Evolutionary conservation across 495 filamentous ascomycete genomes (phyloP).

Genomic region (Astrocystis sublimbata): DNA sequence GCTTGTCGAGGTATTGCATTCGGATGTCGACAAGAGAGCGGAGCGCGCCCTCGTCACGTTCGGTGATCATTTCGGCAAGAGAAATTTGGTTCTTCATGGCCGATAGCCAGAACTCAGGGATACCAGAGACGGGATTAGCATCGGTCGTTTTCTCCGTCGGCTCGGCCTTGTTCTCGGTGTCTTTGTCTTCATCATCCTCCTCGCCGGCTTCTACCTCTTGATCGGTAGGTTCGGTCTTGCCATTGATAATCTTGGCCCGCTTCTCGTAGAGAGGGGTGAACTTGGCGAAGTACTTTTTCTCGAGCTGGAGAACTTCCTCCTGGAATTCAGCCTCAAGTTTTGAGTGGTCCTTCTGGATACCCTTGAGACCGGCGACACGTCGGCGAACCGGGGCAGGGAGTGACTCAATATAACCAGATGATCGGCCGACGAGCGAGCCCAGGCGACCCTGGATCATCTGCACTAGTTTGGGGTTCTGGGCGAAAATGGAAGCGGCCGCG

Average conservation of each 20-base stretch:
- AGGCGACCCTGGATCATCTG: slow-evolving; percentile 98
- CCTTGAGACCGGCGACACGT: slow-evolving; percentile 92
- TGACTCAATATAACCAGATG: slow-evolving; percentile 97
- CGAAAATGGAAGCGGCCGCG: slow-evolving; percentile 85
- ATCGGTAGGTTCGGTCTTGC: slow-evolving; percentile 79
- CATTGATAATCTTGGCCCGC: slow-evolving; percentile 92
- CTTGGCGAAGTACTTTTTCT: slow-evolving; percentile 99
- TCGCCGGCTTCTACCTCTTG: slow-evolving; percentile 84
- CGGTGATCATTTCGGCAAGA: slow-evolving; percentile 96
- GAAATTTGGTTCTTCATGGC: slow-evolving; percentile 99
- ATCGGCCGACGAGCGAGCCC: slow-evolving; percentile 86
- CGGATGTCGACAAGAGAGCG: slow-evolving; percentile 91
- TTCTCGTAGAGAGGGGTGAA: slow-evolving; percentile 97
- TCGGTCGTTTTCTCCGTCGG: slow-evolving; percentile 51
- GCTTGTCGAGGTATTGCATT: slow-evolving; percentile 98
- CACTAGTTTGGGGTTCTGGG: slow-evolving; percentile 87
- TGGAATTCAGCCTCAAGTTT: slow-evolving; percentile 98
- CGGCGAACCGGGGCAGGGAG: slow-evolving; percentile 85
- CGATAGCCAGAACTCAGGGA: slow-evolving; percentile 99
- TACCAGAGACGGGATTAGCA: slow-evolving; percentile 59
- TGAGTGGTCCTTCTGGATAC: slow-evolving; percentile 96
- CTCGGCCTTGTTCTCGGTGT: slow-evolving; percentile 52
- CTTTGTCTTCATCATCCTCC: slow-evolving; percentile 67
- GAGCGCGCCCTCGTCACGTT: slow-evolving; percentile 90
- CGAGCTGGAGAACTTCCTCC: slow-evolving; percentile 93